Percentiles rank a stretch among this genome's conserved stretches.
These are phyloP conservation scores for Sanghuangporus sanghuang DNA, from an alignment of 1,284 basidiomycete genomes.

Conservation along the genomic window DNA sequence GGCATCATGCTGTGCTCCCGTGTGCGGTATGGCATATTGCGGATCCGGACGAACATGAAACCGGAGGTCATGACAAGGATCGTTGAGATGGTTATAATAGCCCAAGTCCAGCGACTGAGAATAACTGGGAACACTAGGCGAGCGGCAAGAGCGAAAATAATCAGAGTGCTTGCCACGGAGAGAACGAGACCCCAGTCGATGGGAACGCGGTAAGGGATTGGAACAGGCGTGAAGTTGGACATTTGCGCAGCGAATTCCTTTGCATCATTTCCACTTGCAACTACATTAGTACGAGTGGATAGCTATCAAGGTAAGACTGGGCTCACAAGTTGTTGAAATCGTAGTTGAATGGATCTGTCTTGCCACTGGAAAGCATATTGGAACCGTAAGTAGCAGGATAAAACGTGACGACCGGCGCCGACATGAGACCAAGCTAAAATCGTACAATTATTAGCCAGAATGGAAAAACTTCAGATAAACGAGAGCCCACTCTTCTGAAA, in stretches of 20 bases:
- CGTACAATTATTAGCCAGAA: neutral
- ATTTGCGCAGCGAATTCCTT: conserved; percentile 73
- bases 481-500: conserved; percentile 66
- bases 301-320: conserved; percentile 24
- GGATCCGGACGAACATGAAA: conserved; percentile 96
- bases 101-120: conserved; percentile 80
- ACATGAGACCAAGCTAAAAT: conserved; percentile 53
- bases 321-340: conserved; percentile 57
- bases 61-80: conserved; percentile 85
- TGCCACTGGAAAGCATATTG: conserved; percentile 47
- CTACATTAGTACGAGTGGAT: conserved; percentile 3
- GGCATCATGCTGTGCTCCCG: conserved; percentile 65
- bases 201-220: conserved; percentile 70
- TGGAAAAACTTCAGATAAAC: neutral
- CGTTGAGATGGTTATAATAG: conserved; percentile 52
- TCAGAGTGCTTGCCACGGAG: conserved; percentile 36
- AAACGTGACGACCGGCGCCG: conserved; percentile 80
- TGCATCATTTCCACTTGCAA: conserved; percentile 71
- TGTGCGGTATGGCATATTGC: conserved; percentile 72
- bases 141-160: conserved; percentile 44
- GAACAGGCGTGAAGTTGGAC: conserved; percentile 63
- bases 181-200: conserved; percentile 61
- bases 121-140: conserved; percentile 67
- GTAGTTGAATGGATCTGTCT: conserved; percentile 57
- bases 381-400: conserved; percentile 73